A percentile compares a stretch with the other conserved stretches of the same genome.
These are phyloP conservation scores for Penicillium thymicola DNA, from an alignment of 2,329 filamentous ascomycete species.

Conservation along the genomic window DNA sequence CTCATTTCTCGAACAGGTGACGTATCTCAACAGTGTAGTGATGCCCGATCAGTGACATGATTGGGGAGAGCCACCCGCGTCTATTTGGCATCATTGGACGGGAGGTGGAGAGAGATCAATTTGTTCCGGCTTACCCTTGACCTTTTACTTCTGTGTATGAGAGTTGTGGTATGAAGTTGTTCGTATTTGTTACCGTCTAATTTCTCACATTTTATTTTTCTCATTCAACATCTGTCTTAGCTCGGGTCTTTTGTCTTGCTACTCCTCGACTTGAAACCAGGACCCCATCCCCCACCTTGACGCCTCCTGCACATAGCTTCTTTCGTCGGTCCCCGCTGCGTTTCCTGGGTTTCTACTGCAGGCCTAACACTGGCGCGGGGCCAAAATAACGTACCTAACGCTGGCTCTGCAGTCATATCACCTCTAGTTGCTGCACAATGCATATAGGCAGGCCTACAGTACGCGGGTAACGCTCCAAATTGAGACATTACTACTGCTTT, in stretches of 20 bases:
- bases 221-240: background rate
- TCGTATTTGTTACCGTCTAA: conserved; percentile 1
- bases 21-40: conserved; percentile 68
- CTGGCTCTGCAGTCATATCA: conserved; percentile 7
- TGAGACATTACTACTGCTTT: background rate
- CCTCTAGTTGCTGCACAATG: conserved; percentile 11
- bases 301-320: conserved; percentile 12
- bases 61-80: conserved; percentile 1
- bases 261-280: conserved; percentile 4
- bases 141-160: background rate
- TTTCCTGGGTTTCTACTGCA: conserved; percentile 5
- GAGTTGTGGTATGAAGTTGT: background rate
- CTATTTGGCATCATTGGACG: background rate
- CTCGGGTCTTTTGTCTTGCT: conserved; percentile 7
- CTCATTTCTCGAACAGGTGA: conserved; percentile 51
- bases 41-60: conserved; percentile 60
- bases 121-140: background rate
- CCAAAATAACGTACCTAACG: background rate
- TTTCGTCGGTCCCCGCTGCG: conserved; percentile 6
- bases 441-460: background rate
- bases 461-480: background rate
- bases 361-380: background rate
- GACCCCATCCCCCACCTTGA: conserved; percentile 2
- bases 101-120: background rate
- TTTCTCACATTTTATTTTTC: background rate